Evolutionary conservation across 2,329 filamentous ascomycete species (phyloP), one percentile per base, ranked within the genome.

Genomic region (Pseudofabraea citricarpa): DNA sequence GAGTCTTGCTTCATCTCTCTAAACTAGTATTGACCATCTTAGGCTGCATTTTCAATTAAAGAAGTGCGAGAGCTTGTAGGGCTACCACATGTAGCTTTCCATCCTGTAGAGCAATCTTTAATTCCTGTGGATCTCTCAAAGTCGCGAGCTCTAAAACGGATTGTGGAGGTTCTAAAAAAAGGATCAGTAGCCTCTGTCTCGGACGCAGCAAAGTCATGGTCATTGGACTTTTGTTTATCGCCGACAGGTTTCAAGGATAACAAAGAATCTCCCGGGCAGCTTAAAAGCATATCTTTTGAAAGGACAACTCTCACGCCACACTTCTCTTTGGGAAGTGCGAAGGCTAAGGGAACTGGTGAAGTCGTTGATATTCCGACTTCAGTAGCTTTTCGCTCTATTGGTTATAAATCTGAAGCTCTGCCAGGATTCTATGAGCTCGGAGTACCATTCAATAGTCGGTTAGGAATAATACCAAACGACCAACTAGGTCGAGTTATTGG

Each of bases 1-100:
- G 67, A 56, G 18, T 32, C 20, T 24, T 38, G 15, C 2, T 40
- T 26, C 3, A 18, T 29, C 16, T 19, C 20, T 20, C 6, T 12
- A 8, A 31, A 35, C 26, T 10, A 36, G 36, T 44, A 22, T 51
- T n/a, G 26, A 21, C 47, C 44, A 6, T 45, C 40, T 3, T 41
- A 91, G 83, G 91, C 89, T 19, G 83, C 93, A 1, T 97, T 95
- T 57, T 96, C 91, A 0, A 95, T 95, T 62, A 97, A 96, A 64
- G 93, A 98, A 68, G 70, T 89, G 13, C 81, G 93, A 26, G 93
- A 98, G 64, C 70, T 98, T 4, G 82, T 95, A 67, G 85, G 86
- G 39, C 73, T 97, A 3, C 76, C 80, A 0, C 70, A 70, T 1
- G 83, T 94, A 8, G 75, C 74, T 12, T 94, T 95, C 57, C 74